Base-by-base conservation (phyloP, 2,329 filamentous ascomycete species). In the Periglandula ipomoeae region DNA sequence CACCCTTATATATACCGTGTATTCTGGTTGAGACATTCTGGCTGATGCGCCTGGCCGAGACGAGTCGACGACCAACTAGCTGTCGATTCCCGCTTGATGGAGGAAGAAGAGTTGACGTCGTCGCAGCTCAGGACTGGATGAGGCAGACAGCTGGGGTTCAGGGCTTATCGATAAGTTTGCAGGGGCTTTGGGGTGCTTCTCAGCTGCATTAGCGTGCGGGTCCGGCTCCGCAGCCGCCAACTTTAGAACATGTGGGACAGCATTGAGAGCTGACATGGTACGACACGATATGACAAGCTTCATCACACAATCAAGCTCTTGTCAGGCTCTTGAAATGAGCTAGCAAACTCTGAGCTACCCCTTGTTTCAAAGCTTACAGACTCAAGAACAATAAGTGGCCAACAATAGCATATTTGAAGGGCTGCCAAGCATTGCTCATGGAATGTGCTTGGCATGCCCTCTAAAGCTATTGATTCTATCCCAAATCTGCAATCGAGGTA, bases 1-100 rank as follows among this genome's bases (percentile, higher is more conserved):
- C n/a, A 97, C 78, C 53, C 90, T 79, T 54, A 98, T 80, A 60
- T 95, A 87, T 51, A 95, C 83, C 13, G 87, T 95, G 64, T 80
- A 83, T 32, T 66, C 73, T 39, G 76, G 74, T 47, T 80, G 75
- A 68, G 78, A 54, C 67, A 71, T 71, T 49, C n/a, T 26, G 13
- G 26, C 26, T 44, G 23, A 35, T 38, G 13, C 22, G 23, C n/a
- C 39, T n/a, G 49, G 15, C 30, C 15, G 39, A 24, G 13, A 24
- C 8, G 27, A 17, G 3, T 26, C 19, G 32, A 32, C 15, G 15
- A 11, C 17, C 39, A 44, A 10, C 17, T n/a, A 39, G 20, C 22
- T 20, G 38, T 9, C n/a, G 17, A 11, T n/a, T n/a, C n/a, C n/a
- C n/a, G n/a, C 20, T 8, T 20, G 26, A 43, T 27, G n/a, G 24